phyloP scores from a whole-genome alignment of 2,329 filamentous ascomycete genomes.

The Cladophialophora bantiana region DNA sequence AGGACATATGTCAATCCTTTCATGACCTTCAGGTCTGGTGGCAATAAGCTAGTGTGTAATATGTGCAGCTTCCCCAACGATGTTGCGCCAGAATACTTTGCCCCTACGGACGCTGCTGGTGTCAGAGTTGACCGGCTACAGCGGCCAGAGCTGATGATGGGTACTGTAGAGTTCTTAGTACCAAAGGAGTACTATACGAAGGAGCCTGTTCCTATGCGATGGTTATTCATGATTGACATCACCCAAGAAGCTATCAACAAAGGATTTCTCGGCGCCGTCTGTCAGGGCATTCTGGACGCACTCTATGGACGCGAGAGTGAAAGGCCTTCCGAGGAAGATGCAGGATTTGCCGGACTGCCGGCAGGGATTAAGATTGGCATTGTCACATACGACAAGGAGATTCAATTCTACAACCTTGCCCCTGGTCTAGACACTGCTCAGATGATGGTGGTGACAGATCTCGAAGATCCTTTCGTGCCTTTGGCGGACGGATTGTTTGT shows the following conservation, averaged over 20 bases:
- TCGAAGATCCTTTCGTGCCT: constrained; percentile 95
- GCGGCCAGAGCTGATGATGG: constrained; percentile 85
- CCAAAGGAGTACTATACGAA: constrained; percentile 99
- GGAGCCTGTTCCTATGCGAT: constrained; percentile 84
- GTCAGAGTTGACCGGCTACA: constrained; percentile 86
- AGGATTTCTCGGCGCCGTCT: constrained; percentile 88
- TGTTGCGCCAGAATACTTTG: constrained; percentile 89
- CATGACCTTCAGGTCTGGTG: constrained; percentile 94
- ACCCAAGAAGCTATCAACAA: constrained; percentile 90
- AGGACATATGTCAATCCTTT: constrained; percentile 98
- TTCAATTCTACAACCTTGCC: constrained; percentile 97
- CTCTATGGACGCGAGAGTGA: constrained; percentile 75
- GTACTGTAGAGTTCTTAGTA: constrained; percentile 94
- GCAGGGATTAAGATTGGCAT: constrained; percentile 88
- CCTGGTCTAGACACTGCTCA: constrained; percentile 84
- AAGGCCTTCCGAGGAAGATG: constrained; percentile 60
- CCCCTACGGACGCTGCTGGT: constrained; percentile 85
- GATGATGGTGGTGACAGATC: constrained; percentile 98
- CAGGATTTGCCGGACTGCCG: constrained; percentile 68
- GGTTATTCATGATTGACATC: constrained; percentile 91
- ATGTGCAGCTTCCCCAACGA: constrained; percentile 98
- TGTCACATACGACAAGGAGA: constrained; percentile 93
- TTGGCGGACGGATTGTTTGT: constrained; percentile 92
- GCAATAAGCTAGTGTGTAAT: constrained; percentile 97
- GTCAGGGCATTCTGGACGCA: constrained; percentile 83